Evolutionary conservation across 2,329 filamentous ascomycete species (phyloP).

Genomic region (Penicillium sp.): DNA sequence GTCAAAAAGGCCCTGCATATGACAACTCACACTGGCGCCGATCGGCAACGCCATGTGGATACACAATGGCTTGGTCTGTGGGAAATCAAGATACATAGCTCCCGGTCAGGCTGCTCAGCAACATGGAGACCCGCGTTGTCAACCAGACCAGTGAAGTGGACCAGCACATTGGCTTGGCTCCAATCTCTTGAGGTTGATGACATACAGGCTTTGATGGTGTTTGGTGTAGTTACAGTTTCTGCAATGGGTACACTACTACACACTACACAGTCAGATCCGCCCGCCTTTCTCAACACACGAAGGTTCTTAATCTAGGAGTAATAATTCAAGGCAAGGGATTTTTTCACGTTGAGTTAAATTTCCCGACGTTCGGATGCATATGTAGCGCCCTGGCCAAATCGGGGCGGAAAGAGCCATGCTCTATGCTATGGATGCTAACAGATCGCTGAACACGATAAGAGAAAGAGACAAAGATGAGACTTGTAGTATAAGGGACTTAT

Average conservation of each 20-base stretch:
- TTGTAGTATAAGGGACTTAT: neutral
- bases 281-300: too few species aligned
- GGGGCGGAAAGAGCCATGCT: neutral
- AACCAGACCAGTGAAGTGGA: neutral
- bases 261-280: neutral
- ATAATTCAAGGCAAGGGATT: neutral
- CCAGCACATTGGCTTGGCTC: neutral
- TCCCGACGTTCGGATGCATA: neutral
- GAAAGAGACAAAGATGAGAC: neutral
- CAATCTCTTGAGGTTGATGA: neutral
- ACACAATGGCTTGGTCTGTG: neutral
- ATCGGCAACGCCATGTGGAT: constrained; percentile 1
- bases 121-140: neutral
- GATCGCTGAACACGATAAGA: neutral
- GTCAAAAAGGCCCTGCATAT: neutral
- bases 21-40: constrained; percentile 1
- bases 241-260: neutral
- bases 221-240: neutral
- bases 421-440: neutral
- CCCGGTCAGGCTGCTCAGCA: neutral
- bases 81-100: neutral
- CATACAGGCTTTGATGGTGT: neutral
- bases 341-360: neutral
- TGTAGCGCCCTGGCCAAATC: neutral
- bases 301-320: neutral